Evolutionary conservation across 2,329 filamentous ascomycete species (phyloP).

Genomic region (Beauveria asiatica): DNA sequence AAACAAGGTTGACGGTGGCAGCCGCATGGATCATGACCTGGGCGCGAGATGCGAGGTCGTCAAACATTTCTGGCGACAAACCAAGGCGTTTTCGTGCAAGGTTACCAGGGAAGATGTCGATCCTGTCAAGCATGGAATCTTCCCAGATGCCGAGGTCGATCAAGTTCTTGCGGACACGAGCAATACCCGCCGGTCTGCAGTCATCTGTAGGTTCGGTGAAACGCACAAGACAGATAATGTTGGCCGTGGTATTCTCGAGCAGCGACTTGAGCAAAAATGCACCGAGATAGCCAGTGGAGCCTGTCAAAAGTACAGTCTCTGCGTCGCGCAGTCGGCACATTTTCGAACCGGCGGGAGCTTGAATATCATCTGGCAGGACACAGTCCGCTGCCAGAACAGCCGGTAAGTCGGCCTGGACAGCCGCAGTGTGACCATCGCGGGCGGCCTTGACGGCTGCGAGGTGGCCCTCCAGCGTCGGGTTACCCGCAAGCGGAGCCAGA

Average conservation of each 20-base stretch:
- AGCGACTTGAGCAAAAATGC: conserved; percentile 65
- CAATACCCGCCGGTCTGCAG: conserved; percentile 58
- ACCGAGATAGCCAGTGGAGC: conserved; percentile 68
- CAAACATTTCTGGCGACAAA: conserved; percentile 55
- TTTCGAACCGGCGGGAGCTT: conserved; percentile 38
- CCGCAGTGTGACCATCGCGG: conserved; percentile 63
- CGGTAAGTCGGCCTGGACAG: conserved; percentile 67
- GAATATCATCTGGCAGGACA: conserved; percentile 60
- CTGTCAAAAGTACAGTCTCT: conserved; percentile 62
- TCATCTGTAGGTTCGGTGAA: conserved; percentile 59
- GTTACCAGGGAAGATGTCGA: conserved; percentile 68
- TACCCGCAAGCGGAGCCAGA: conserved; percentile 61
- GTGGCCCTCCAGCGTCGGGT: conserved; percentile 64
- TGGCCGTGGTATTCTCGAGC: conserved; percentile 58
- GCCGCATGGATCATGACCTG: conserved; percentile 71
- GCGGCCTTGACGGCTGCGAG: conserved; percentile 61
- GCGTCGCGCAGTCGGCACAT: conserved; percentile 55
- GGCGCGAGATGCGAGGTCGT: conserved; percentile 54
- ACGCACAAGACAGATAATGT: conserved; percentile 65
- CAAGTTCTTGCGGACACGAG: conserved; percentile 64
- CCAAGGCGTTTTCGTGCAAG: conserved; percentile 61
- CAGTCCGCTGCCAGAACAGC: conserved; percentile 60
- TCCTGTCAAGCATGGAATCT: conserved; percentile 67
- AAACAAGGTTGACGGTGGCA: conserved; percentile 72
- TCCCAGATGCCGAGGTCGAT: conserved; percentile 73